Evolutionary conservation across 306 rosid genomes (phyloP).

Genomic region (Abrus pulchellus): DNA sequence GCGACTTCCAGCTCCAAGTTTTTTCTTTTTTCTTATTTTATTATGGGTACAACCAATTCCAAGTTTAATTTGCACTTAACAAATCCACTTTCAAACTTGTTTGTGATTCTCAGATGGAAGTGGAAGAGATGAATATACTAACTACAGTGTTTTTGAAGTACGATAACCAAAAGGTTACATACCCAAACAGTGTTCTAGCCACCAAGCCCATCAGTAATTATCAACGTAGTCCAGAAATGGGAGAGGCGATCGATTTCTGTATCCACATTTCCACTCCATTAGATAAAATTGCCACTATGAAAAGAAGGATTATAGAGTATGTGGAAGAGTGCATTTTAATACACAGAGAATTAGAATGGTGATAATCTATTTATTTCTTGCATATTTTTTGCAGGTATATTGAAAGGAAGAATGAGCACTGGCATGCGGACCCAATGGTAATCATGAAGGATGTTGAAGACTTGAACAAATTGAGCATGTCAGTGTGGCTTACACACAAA

Average conservation of each 20-base stretch:
- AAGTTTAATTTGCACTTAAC: not conserved
- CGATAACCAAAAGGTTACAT: constrained; percentile 62
- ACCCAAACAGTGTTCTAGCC: constrained; percentile 70
- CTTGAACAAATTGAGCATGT: constrained; percentile 55
- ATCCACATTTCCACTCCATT: constrained; percentile 73
- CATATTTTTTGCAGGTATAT: not conserved
- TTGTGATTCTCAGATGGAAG: constrained; percentile 63
- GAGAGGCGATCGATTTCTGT: constrained; percentile 50
- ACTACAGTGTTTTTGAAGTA: constrained; percentile 67
- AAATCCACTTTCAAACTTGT: not conserved
- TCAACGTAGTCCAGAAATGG: constrained; percentile 77
- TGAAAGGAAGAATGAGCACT: constrained; percentile 66
- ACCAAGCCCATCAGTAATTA: constrained; percentile 68
- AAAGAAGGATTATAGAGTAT: constrained; percentile 64
- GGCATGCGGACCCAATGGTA: constrained; percentile 55
- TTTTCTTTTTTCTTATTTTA: too few relatives aligned
- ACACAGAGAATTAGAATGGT: not conserved
- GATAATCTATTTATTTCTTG: not conserved
- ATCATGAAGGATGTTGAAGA: constrained; percentile 51
- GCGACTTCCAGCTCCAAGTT: not conserved
- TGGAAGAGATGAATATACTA: constrained; percentile 56
- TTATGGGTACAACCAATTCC: not conserved
- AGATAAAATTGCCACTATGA: constrained; percentile 62
- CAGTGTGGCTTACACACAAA: constrained; percentile 28
- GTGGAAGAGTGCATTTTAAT: not conserved